These are phyloP conservation scores for Sugiyamaella japonica DNA, from an alignment of 1,139 yeast genomes.

Conservation along the genomic window DNA sequence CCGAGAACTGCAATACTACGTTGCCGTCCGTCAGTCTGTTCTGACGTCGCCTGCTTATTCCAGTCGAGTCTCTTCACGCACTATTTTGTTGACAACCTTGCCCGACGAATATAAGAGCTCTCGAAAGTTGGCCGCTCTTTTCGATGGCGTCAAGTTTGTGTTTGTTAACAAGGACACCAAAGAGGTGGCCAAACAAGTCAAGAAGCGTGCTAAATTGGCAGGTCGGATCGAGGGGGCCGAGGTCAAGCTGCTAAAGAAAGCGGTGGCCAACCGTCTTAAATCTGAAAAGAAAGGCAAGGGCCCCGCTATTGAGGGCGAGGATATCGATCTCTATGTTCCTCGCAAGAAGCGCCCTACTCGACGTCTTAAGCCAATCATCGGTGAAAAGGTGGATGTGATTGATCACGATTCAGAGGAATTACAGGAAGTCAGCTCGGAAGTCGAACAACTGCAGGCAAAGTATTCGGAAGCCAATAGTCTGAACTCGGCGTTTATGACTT, in stretches of 20 bases:
- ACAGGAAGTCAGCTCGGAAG: constrained; percentile 65
- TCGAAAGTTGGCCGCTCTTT: constrained; percentile 57
- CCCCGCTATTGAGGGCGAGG: constrained; percentile 47
- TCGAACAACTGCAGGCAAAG: constrained; percentile 57
- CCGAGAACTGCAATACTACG: constrained; percentile 78
- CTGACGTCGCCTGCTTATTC: constrained; percentile 81
- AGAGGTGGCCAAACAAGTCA: constrained; percentile 57
- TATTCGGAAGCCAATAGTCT: constrained; percentile 46
- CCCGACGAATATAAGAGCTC: constrained; percentile 67
- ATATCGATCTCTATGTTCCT: constrained; percentile 67
- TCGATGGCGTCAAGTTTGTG: constrained; percentile 70
- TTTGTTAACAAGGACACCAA: constrained; percentile 72
- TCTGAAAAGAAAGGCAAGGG: constrained; percentile 57
- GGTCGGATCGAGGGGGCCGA: constrained; percentile 69
- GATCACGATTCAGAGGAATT: constrained; percentile 65
- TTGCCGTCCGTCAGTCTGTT: constrained; percentile 77
- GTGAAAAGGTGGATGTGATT: constrained; percentile 84
- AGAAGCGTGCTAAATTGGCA: constrained; percentile 63
- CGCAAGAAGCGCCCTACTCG: constrained; percentile 75
- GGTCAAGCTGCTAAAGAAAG: constrained; percentile 56
- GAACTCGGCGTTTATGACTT: constrained; percentile 78
- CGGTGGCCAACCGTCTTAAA: constrained; percentile 61
- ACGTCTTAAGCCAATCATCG: constrained; percentile 62
- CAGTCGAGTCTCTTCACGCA: constrained; percentile 68
- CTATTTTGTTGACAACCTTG: constrained; percentile 76